A percentile compares a stretch with the other conserved stretches of the same genome.
phyloP scores from a whole-genome alignment of 352 stramenopile genomes.

The Phytophthora fragariae region DNA sequence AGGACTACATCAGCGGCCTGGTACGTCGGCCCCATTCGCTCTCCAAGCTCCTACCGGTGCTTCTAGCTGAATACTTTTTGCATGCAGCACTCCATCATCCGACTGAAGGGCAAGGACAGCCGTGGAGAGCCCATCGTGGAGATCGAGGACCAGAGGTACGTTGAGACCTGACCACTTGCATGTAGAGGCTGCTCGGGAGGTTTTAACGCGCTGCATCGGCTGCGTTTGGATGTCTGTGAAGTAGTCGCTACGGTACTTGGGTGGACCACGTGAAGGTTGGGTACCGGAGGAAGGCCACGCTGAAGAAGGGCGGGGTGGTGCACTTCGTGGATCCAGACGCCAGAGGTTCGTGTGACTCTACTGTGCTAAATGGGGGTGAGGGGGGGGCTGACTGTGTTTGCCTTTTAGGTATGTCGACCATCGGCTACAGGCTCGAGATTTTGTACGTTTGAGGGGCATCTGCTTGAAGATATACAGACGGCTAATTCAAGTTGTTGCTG shows the following conservation, averaged over 20 bases:
- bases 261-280: constrained; percentile 57
- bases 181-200: background rate
- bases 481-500: constrained; percentile 7
- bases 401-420: background rate
- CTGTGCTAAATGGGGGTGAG: background rate
- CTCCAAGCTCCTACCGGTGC: background rate
- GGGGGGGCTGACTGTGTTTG: background rate
- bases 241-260: constrained; percentile 62
- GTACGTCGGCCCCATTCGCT: constrained; percentile 28
- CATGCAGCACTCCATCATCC: constrained; percentile 46
- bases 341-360: constrained; percentile 15
- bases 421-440: constrained; percentile 65
- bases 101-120: constrained; percentile 36
- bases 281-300: constrained; percentile 22
- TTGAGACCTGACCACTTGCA: background rate
- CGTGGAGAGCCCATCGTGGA: constrained; percentile 41
- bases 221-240: constrained; percentile 1
- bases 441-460: constrained; percentile 46
- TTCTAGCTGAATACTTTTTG: too few relatives aligned
- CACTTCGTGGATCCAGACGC: constrained; percentile 57
- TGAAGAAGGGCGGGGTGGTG: constrained; percentile 51
- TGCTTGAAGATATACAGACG: background rate
- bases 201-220: background rate
- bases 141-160: constrained; percentile 64
- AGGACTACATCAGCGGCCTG: constrained; percentile 59